A percentile compares a stretch with the other conserved stretches of the same genome.
Evolutionary conservation across 805 yeast species (phyloP).

Genomic region (Saccharomycopsis sp.): DNA sequence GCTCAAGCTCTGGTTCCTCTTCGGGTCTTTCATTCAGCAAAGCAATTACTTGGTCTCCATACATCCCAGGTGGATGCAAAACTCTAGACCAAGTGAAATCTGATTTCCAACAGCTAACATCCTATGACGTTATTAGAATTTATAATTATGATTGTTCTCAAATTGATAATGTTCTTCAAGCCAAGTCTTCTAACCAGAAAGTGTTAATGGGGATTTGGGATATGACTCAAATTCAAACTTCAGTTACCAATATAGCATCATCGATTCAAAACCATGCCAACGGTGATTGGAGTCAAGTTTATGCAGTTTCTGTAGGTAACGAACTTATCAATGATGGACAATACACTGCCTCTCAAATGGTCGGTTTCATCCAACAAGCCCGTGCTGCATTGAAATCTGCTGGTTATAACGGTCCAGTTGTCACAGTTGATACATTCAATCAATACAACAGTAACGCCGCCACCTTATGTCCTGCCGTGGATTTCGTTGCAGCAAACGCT

Average conservation of each 20-base stretch:
- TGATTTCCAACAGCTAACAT: slow-evolving; percentile 39
- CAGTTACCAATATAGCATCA: slow-evolving; percentile 34
- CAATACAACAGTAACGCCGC: slow-evolving; percentile 44
- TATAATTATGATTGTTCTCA: slow-evolving; percentile 58
- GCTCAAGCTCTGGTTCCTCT: slow-evolving; percentile 15
- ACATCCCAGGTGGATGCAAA: slow-evolving; percentile 51
- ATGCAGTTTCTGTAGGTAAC: slow-evolving; percentile 56
- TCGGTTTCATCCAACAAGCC: slow-evolving; percentile 39
- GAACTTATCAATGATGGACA: slow-evolving; percentile 52
- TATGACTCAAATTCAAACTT: slow-evolving; percentile 37
- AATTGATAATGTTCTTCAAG: slow-evolving; percentile 43
- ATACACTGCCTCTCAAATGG: slow-evolving; percentile 39
- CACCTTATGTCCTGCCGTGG: slow-evolving; percentile 45
- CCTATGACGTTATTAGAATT: slow-evolving; percentile 46
- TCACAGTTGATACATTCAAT: slow-evolving; percentile 56
- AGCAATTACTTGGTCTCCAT: slow-evolving; percentile 66
- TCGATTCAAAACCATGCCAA: slow-evolving; percentile 6
- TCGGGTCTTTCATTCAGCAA: slow-evolving; percentile 32
- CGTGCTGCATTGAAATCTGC: slow-evolving; percentile 37
- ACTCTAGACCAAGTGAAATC: slow-evolving; percentile 36
- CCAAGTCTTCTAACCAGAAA: slow-evolving; percentile 41
- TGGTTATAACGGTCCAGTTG: slow-evolving; percentile 46
- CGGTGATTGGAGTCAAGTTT: slow-evolving; percentile 52
- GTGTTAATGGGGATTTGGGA: slow-evolving; percentile 54
- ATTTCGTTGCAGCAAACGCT: slow-evolving; percentile 57